Conservation (phyloP, 345 rosid genomes). For the Arabis hirsuta region DNA sequence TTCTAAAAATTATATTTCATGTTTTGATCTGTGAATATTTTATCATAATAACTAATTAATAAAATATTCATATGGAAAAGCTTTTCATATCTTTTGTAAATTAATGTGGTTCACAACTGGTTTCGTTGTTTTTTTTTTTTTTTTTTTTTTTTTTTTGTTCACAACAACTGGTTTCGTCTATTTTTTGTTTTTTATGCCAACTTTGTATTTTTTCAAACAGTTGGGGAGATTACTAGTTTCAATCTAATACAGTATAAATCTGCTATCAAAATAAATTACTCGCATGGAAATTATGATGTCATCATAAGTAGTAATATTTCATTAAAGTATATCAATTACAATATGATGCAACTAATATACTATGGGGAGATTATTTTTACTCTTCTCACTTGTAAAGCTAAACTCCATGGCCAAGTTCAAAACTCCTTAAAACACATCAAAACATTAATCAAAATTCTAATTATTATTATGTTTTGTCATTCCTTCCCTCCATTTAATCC, state of each 20-base stretch:
- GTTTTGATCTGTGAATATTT: not conserved
- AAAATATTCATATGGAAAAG: not conserved
- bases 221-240: no score
- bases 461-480: not conserved
- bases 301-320: slow-evolving; percentile 15
- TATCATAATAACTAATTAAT: not conserved
- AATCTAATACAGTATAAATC: not conserved
- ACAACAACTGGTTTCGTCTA: no score
- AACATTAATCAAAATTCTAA: slow-evolving; percentile 11
- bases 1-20: not conserved
- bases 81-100: not conserved
- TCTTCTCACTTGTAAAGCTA: slow-evolving; percentile 32
- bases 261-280: not conserved
- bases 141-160: not conserved
- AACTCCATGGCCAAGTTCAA: slow-evolving; percentile 34
- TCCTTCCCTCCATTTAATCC: slow-evolving; percentile 33
- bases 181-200: not conserved
- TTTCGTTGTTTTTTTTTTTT: not conserved
- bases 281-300: slow-evolving; percentile 10
- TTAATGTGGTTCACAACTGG: not conserved
- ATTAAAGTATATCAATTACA: slow-evolving; percentile 19
- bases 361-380: not conserved
- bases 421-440: slow-evolving; percentile 8
- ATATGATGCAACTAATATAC: slow-evolving; percentile 23
- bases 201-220: not conserved